Base-by-base conservation (phyloP, 2,329 filamentous ascomycete species). In the Hypoxylon rubiginosum region DNA sequence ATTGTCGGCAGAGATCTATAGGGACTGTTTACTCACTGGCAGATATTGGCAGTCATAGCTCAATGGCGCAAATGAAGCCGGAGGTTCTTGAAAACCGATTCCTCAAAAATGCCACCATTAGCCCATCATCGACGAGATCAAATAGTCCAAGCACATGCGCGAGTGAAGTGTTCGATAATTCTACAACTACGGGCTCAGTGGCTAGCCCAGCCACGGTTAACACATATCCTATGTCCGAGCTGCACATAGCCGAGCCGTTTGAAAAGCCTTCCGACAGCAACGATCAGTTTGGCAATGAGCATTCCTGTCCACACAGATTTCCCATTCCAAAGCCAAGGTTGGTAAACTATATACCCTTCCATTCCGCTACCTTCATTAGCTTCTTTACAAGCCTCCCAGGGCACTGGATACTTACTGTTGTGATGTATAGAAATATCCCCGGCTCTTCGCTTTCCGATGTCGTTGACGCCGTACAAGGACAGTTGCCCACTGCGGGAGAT, bases 91-190 rank as follows among this genome's bases (percentile, higher is more conserved):
- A 62, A 43, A 32, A n/a, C 43, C 15, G 43, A 30, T 32, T 34
- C 21, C 26, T 34, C 8, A 34, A 51, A n/a, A 64, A 32, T 28
- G 24, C 32, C 4, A 28, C 34, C 17, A 10, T 17, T 19, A 32
- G 39, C 10, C 51, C 48, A 28, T 43, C 9, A 24, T 57, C 51
- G 3, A 43, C 36, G 2, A 52, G 56, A 34, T 64, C 62, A 15
- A 46, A 56, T 36, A 64, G 43, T 13, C 28, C 62, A 21, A 64
- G 56, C 17, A 55, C 26, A 4, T 24, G 26, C 11, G 55, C 54
- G 11, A 58, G 55, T 45, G 15, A 11, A 3, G 4, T 60, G 19
- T 64, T 46, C 24, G 62, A 64, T 28, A 24, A 21, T n/a, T 48
- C 15, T 10, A 46, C 56, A 53, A 41, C 51, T 36, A 50, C 21